Evolutionary conservation across 1,284 basidiomycete genomes (phyloP).

Genomic region (Ceraceosorus guamensis): DNA sequence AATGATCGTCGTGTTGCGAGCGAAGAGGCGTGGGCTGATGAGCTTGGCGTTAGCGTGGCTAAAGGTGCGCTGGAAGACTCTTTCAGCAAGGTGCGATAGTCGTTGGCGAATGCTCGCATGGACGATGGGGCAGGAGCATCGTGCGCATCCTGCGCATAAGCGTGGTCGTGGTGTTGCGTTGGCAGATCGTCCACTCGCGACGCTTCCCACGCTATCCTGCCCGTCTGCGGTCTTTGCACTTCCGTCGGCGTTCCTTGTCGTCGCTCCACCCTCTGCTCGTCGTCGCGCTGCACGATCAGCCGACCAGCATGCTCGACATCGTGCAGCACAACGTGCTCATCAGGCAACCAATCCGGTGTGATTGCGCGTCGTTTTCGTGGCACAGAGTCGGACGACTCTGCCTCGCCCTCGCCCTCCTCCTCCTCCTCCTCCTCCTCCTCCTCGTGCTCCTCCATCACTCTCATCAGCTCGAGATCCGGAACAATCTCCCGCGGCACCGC

Average conservation of each 20-base stretch:
- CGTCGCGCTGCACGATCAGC: neutral
- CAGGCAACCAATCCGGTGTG: no score
- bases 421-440: neutral
- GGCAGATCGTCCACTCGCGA: neutral
- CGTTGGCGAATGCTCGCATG: slow-evolving; percentile 32
- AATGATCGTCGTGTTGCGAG: slow-evolving; percentile 30
- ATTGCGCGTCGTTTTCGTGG: no score
- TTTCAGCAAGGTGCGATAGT: slow-evolving; percentile 25
- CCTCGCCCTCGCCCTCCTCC: neutral
- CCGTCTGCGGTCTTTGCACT: neutral
- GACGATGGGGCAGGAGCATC: slow-evolving; percentile 14
- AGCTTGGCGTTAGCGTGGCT: slow-evolving; percentile 26
- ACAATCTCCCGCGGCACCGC: neutral
- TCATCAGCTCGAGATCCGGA: neutral
- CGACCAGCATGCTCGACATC: neutral
- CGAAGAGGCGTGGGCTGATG: slow-evolving; percentile 22
- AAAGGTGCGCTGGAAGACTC: slow-evolving; percentile 24
- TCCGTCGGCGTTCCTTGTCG: neutral
- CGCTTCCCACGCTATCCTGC: neutral
- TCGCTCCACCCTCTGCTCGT: neutral
- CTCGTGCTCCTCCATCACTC: neutral
- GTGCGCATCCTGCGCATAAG: slow-evolving; percentile 1
- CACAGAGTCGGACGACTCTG: no score
- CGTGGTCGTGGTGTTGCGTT: neutral
- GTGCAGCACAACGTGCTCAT: no score